Evolutionary conservation across 2,329 filamentous ascomycete species (phyloP).

Genomic region (Dactylellina haptotyla): DNA sequence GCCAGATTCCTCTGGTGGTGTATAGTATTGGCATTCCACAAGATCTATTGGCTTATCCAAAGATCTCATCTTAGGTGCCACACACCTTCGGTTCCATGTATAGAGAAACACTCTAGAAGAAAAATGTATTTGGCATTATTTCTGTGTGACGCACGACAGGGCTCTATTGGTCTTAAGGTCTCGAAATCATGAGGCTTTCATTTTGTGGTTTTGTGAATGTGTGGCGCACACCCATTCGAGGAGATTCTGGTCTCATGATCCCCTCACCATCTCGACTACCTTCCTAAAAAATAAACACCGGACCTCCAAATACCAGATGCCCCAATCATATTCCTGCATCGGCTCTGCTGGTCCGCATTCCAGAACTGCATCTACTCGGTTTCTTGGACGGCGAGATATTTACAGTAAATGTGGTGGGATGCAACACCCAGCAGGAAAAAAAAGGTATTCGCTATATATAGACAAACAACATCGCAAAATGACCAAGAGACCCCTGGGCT

Average conservation of each 20-base stretch:
- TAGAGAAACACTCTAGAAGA: constrained; percentile 4
- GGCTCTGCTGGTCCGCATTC: constrained; percentile 5
- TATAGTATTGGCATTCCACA: constrained; percentile 5
- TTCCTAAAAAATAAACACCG: constrained; percentile 21
- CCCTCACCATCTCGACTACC: constrained; percentile 12
- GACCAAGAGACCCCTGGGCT: constrained; percentile 2
- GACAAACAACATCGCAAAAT: constrained; percentile 15
- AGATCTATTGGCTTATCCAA: constrained; percentile 6
- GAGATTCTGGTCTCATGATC: constrained; percentile 38
- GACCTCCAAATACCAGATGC: not conserved
- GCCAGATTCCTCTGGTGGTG: not conserved
- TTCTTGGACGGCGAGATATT: not conserved
- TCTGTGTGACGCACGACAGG: not conserved
- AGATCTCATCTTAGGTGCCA: constrained; percentile 17
- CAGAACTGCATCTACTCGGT: constrained; percentile 13
- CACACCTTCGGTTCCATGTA: not conserved
- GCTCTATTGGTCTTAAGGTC: constrained; percentile 9
- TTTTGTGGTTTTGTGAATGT: constrained; percentile 2
- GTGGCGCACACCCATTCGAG: constrained; percentile 13
- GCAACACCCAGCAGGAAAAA: no score
- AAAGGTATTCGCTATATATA: constrained; percentile 40
- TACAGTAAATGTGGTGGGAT: no score
- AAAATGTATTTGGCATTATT: no score
- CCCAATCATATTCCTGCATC: constrained; percentile 12
- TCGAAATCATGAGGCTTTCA: constrained; percentile 33